A percentile compares a stretch with the other conserved stretches of the same genome.
Conservation (phyloP, 2,329 filamentous ascomycete genomes). For the Aspergillus pseudoterreus region DNA sequence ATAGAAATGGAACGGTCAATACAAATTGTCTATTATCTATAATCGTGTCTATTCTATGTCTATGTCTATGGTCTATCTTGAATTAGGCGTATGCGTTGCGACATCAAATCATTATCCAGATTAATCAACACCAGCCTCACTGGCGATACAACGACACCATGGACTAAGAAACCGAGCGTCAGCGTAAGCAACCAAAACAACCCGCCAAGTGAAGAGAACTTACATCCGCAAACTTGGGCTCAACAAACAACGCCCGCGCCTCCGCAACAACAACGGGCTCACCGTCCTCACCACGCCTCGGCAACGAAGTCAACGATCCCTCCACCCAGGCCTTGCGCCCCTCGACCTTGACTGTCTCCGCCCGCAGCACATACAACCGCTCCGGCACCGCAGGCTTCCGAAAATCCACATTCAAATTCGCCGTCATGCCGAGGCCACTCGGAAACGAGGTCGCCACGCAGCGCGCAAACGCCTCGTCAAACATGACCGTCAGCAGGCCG, state of each 20-base stretch:
- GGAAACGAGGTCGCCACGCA: slow-evolving; percentile 30
- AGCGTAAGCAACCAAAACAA: neutral
- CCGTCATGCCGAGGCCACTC: slow-evolving; percentile 34
- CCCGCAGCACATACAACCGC: slow-evolving; percentile 29
- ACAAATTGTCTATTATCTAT: neutral
- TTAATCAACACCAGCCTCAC: slow-evolving; percentile 7
- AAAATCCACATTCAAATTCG: slow-evolving; percentile 35
- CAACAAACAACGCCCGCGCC: slow-evolving; percentile 36
- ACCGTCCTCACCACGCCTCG: slow-evolving; percentile 13
- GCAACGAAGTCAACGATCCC: slow-evolving; percentile 23
- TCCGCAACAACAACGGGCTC: slow-evolving; percentile 31
- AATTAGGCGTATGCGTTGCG: neutral
- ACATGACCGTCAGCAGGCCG: slow-evolving; percentile 30
- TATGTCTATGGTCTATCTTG: slow-evolving; percentile 3
- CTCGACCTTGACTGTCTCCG: slow-evolving; percentile 31
- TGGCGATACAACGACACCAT: slow-evolving; percentile 30
- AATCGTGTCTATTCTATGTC: slow-evolving; percentile 4
- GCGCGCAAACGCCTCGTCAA: slow-evolving; percentile 37
- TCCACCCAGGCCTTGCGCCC: slow-evolving; percentile 38
- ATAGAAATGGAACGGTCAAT: slow-evolving; percentile 16
- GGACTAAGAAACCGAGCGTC: slow-evolving; percentile 17
- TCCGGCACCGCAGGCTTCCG: slow-evolving; percentile 30
- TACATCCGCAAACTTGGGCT: slow-evolving; percentile 36
- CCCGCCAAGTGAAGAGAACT: slow-evolving; percentile 9
- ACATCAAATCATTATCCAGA: neutral